A percentile compares a stretch with the other conserved stretches of the same genome.
Conservation (phyloP, 73 alveolate genomes). For the Paramecium octaurelia region DNA sequence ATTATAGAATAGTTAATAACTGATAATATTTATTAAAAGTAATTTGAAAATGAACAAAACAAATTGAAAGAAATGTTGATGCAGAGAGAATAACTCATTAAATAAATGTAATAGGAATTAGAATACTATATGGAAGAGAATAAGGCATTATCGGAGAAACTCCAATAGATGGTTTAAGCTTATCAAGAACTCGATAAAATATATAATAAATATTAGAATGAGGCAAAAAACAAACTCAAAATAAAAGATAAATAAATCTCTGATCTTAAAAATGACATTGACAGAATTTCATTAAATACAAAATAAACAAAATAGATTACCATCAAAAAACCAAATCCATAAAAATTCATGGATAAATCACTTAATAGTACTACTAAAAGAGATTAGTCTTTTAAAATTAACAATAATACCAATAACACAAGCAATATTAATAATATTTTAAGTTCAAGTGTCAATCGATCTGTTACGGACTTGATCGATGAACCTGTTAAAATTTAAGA, state of each 20-base stretch:
- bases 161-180: background rate
- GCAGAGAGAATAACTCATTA: background rate
- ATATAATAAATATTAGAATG: background rate
- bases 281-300: background rate
- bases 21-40: background rate
- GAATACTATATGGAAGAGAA: background rate
- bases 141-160: background rate
- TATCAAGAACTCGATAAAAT: background rate
- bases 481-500: background rate
- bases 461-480: background rate
- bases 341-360: background rate
- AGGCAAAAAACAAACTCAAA: background rate
- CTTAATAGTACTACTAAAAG: background rate
- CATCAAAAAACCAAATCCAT: background rate
- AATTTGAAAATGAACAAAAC: constrained; percentile 1
- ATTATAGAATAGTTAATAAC: background rate
- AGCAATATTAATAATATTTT: background rate
- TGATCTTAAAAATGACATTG: background rate
- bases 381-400: background rate
- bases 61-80: background rate
- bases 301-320: background rate
- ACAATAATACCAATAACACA: background rate
- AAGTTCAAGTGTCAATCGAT: background rate
- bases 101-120: background rate
- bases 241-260: background rate